Evolutionary conservation across 192 early-diverging fungal species (phyloP), one percentile per base, ranked within the genome.

Genomic region (Backusella macrospora): DNA sequence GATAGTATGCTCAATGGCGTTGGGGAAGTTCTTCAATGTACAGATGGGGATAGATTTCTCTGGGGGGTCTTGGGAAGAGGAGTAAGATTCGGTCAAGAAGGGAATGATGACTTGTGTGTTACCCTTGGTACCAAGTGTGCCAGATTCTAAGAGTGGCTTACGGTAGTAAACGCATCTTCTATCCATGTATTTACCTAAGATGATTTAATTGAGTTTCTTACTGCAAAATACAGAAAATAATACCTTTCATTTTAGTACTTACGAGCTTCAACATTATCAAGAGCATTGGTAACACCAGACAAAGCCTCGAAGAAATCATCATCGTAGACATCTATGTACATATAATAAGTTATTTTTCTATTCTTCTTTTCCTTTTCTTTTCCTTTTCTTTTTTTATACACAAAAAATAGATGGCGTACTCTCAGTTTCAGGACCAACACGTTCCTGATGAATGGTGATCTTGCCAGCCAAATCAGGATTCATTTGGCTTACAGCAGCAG

Each of bases 91-190:
- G 6, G 98, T 99, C 73, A 98, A 78, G 81, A 88, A 89, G 15
- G 98, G 98, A 79, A 99, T 82, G 15, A 99, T 91, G 15, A 99
- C 96, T 84, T 99, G 98, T 10, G 96, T 98, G 86, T 99, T 99
- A 72, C 98, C 98, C 86, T 99, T 99, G 66, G 98, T 99, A 26
- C 98, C 98, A 14, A 99, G 86, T 3, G 98, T 99, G 26, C 98
- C 98, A 38, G 96, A 98, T 82, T 99, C 98, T 65, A 99, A 82
- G 67, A 99, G 83, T 18, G 97, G 90, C 84, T 97, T 98, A 76
- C 94, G 85, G 82, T 89, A 98, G 83, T 94, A 98, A 29, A 99
- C 95, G 83, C 98, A 99, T 68, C 98, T 91, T 69, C 92, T 82
- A 81, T 99, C 98, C 85, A 99, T 93, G 79, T 99, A 99, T 75